These are phyloP conservation scores for Xylogone sp. DNA, from an alignment of 2,329 filamentous ascomycete species.

Conservation along the genomic window DNA sequence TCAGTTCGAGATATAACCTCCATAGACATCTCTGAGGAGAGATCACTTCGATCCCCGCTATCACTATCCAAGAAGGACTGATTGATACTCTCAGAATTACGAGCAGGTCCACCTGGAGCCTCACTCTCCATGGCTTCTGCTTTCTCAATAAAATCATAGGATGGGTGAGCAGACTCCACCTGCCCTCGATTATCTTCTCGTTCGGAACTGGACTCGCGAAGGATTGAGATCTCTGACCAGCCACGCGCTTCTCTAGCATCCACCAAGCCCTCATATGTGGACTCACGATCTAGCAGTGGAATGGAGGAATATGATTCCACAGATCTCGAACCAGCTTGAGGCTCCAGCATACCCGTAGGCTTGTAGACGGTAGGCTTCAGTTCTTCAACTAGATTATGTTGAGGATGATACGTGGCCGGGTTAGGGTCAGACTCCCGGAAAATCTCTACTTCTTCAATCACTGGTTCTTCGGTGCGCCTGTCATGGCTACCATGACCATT, in stretches of 20 bases:
- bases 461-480: constrained; percentile 1
- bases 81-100: constrained; percentile 26
- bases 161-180: constrained; percentile 35
- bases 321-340: constrained; percentile 50
- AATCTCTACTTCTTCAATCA: neutral
- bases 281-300: constrained; percentile 66
- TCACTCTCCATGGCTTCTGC: constrained; percentile 38
- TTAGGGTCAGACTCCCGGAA: neutral
- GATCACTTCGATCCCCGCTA: constrained; percentile 43
- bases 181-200: constrained; percentile 16
- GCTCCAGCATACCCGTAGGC: constrained; percentile 15
- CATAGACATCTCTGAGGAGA: constrained; percentile 60
- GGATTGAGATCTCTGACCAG: constrained; percentile 54
- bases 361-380: constrained; percentile 25
- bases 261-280: constrained; percentile 37
- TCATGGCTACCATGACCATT: constrained; percentile 1
- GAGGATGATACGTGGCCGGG: constrained; percentile 16
- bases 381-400: constrained; percentile 14
- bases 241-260: constrained; percentile 43
- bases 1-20: constrained; percentile 37
- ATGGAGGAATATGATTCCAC: constrained; percentile 73
- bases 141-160: constrained; percentile 52
- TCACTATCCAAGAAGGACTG: constrained; percentile 27
- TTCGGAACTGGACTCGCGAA: constrained; percentile 44
- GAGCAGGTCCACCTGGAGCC: constrained; percentile 14